These are phyloP conservation scores for Nakaseomyces nivariensis DNA, from an alignment of 1,139 yeast genomes.

Conservation along the genomic window DNA sequence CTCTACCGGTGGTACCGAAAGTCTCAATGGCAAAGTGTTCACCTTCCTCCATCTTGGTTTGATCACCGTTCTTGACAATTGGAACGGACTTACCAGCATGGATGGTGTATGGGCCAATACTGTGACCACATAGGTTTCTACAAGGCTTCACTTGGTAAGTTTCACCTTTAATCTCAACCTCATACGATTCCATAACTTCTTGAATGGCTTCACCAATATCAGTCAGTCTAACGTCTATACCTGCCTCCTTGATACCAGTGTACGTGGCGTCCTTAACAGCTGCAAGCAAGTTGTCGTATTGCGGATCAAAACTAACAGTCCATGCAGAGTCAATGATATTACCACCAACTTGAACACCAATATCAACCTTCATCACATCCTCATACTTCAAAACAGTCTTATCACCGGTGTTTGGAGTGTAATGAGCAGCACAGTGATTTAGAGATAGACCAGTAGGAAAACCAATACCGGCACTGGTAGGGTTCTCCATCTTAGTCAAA, in stretches of 20 bases:
- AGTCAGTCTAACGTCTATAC: slow-evolving; percentile 88
- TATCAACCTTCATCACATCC: slow-evolving; percentile 94
- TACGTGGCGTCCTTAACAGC: slow-evolving; percentile 92
- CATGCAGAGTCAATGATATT: slow-evolving; percentile 91
- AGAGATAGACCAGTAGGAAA: slow-evolving; percentile 94
- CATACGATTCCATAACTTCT: slow-evolving; percentile 96
- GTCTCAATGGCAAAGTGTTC: slow-evolving; percentile 98
- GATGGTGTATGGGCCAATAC: slow-evolving; percentile 69
- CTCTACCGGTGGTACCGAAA: slow-evolving; percentile 93
- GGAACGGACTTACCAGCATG: slow-evolving; percentile 97
- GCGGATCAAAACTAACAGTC: slow-evolving; percentile 79
- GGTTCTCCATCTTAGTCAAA: slow-evolving; percentile 29
- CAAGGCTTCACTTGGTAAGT: slow-evolving; percentile 79
- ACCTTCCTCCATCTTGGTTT: slow-evolving; percentile 97
- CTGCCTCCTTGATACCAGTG: slow-evolving; percentile 87
- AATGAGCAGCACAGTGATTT: slow-evolving; percentile 95
- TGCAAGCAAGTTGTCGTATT: slow-evolving; percentile 64
- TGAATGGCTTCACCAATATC: slow-evolving; percentile 95
- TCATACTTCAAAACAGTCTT: slow-evolving; percentile 67
- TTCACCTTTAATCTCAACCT: slow-evolving; percentile 82
- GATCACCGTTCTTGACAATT: slow-evolving; percentile 84
- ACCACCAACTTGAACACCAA: slow-evolving; percentile 97
- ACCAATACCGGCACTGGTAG: slow-evolving; percentile 69
- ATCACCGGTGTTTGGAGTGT: slow-evolving; percentile 95
- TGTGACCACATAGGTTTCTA: slow-evolving; percentile 89